A percentile compares a stretch with the other conserved stretches of the same genome.
These are phyloP conservation scores for Tillandsia leiboldiana DNA, from an alignment of 176 grass and related monocot species.

Conservation along the genomic window DNA sequence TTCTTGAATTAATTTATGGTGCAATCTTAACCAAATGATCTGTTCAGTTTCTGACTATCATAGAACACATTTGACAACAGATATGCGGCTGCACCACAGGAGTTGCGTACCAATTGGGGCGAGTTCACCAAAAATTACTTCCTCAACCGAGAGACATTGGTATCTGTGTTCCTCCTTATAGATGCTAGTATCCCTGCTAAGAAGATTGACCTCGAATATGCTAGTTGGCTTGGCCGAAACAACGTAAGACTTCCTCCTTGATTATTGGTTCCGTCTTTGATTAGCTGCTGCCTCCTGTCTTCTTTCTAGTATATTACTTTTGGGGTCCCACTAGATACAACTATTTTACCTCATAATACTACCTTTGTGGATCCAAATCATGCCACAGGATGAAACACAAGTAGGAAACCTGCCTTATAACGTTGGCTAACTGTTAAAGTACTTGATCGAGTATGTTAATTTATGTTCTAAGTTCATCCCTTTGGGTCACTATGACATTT, in stretches of 20 bases:
- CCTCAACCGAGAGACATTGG: slow-evolving; percentile 52
- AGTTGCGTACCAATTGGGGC: slow-evolving; percentile 62
- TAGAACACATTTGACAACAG: slow-evolving; percentile 37
- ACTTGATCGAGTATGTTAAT: neutral
- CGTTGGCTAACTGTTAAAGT: neutral
- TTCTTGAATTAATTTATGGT: slow-evolving; percentile 3
- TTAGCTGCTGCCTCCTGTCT: neutral
- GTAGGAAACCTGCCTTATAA: neutral
- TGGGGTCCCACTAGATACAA: neutral
- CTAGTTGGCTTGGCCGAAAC: slow-evolving; percentile 95
- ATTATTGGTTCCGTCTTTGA: neutral
- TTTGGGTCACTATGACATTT: too few species aligned
- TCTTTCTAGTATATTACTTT: neutral
- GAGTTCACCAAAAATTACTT: slow-evolving; percentile 94
- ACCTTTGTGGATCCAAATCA: neutral
- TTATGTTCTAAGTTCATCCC: too few species aligned
- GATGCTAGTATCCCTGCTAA: slow-evolving; percentile 97
- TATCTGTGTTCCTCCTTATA: slow-evolving; percentile 89
- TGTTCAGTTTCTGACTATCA: slow-evolving; percentile 16
- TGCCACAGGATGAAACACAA: neutral
- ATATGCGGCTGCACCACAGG: slow-evolving; percentile 89
- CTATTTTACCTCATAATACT: too few species aligned
- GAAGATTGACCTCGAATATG: slow-evolving; percentile 98
- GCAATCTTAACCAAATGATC: slow-evolving; percentile 7
- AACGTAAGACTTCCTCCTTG: slow-evolving; percentile 38